phyloP scores from a whole-genome alignment of 192 early-diverging fungal species.

The Coemansia sp. region DNA sequence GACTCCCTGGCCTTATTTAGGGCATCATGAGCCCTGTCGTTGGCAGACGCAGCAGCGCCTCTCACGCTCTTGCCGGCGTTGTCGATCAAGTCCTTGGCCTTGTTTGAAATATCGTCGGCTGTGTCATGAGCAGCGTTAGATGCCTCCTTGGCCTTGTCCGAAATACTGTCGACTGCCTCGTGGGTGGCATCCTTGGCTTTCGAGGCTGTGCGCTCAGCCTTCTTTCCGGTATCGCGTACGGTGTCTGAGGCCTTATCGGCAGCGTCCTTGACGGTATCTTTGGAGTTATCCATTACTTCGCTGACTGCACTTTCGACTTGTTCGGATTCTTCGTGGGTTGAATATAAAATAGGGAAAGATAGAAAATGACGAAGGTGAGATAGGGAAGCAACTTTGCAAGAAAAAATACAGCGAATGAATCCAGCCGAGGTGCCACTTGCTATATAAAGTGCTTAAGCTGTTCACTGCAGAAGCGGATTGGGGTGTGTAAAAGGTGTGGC shows the following conservation, averaged over 20 bases:
- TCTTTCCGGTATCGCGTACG: conserved; percentile 17
- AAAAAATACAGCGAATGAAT: background rate
- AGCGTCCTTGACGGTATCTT: conserved; percentile 7
- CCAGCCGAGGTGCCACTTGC: background rate
- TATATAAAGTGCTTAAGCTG: background rate
- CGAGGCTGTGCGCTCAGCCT: background rate
- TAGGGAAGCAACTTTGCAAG: conserved; percentile 9
- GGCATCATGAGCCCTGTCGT: conserved; percentile 44
- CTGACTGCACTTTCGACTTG: conserved; percentile 30
- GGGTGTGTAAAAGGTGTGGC: too few relatives aligned
- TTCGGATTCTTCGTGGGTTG: conserved; percentile 27
- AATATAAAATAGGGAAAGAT: conserved; percentile 12
- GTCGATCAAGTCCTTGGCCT: conserved; percentile 41
- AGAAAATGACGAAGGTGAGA: conserved; percentile 1
- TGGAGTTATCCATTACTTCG: conserved; percentile 31
- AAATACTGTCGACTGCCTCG: conserved; percentile 15
- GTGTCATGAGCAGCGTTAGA: conserved; percentile 31
- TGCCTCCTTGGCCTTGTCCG: conserved; percentile 23
- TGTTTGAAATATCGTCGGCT: conserved; percentile 20
- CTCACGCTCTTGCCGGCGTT: conserved; percentile 51
- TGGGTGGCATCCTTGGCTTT: conserved; percentile 19
- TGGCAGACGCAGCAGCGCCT: conserved; percentile 35
- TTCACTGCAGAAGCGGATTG: too few relatives aligned
- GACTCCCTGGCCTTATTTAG: conserved; percentile 38
- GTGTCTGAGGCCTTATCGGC: conserved; percentile 19